Evolutionary conservation across 371 early-diverging fungal species (phyloP).

Genomic region (Entomophthora muscae): DNA sequence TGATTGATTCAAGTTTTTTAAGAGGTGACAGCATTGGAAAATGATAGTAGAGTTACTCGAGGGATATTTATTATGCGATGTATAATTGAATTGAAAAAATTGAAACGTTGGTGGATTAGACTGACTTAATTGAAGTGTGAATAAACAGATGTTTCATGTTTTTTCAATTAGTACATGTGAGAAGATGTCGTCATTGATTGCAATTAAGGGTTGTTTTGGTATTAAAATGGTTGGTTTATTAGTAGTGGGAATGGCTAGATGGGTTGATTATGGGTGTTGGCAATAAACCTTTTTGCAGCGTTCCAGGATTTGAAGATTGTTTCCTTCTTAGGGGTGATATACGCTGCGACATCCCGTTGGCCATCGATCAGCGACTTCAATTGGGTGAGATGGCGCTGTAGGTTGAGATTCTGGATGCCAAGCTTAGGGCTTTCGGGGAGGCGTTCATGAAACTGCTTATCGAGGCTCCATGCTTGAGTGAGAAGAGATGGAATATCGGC

Average conservation of each 20-base stretch:
- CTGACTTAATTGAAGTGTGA: too few species aligned
- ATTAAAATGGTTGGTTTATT: too few species aligned
- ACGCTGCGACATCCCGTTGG: neutral
- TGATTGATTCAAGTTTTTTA: too few species aligned
- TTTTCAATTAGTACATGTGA: too few species aligned
- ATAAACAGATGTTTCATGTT: too few species aligned
- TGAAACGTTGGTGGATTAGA: too few species aligned
- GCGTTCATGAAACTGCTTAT: neutral
- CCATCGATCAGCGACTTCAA: neutral
- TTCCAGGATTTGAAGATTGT: neutral
- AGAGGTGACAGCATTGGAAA: too few species aligned
- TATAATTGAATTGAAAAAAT: too few species aligned
- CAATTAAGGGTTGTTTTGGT: too few species aligned
- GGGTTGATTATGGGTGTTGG: neutral
- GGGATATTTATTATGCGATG: too few species aligned
- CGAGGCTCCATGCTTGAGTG: neutral
- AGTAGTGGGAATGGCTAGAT: neutral
- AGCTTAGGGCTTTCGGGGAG: neutral
- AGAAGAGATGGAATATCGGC: neutral
- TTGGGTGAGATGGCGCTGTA: neutral
- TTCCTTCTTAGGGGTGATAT: neutral
- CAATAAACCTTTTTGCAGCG: neutral
- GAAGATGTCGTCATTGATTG: too few species aligned
- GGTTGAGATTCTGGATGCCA: neutral
- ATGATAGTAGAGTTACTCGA: too few species aligned